phyloP scores from a whole-genome alignment of 2,329 filamentous ascomycete species.

The Triangularia verruculosa region DNA sequence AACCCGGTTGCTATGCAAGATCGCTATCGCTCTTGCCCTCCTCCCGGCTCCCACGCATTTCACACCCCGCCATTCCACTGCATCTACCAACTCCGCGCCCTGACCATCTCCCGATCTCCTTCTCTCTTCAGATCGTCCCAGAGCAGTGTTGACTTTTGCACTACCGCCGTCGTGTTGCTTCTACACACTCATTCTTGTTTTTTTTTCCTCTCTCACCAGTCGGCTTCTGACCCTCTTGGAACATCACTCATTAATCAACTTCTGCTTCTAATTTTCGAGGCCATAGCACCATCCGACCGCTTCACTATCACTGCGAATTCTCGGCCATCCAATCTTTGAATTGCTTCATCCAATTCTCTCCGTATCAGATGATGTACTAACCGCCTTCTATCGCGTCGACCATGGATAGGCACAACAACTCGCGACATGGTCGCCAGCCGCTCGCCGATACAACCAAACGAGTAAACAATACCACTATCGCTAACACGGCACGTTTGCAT shows the following conservation, averaged over 20 bases:
- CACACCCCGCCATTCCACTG: background rate
- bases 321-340: background rate
- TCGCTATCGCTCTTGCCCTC: background rate
- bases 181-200: background rate
- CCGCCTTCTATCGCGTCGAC: background rate
- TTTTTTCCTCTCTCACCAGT: background rate
- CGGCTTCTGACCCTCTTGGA: background rate
- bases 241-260: background rate
- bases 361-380: constrained; percentile 6
- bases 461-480: constrained; percentile 26
- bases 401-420: constrained; percentile 28
- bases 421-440: constrained; percentile 29
- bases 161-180: background rate
- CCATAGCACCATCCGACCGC: background rate
- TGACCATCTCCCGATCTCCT: background rate
- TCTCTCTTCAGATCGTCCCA: background rate
- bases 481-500: constrained; percentile 18
- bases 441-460: constrained; percentile 32
- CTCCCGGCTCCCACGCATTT: background rate
- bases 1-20: background rate
- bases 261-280: background rate
- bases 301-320: background rate
- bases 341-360: background rate
- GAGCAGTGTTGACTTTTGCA: background rate
- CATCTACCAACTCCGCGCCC: background rate